Base-by-base conservation (phyloP, 106 monocot species). In the Vanilla planifolia region DNA sequence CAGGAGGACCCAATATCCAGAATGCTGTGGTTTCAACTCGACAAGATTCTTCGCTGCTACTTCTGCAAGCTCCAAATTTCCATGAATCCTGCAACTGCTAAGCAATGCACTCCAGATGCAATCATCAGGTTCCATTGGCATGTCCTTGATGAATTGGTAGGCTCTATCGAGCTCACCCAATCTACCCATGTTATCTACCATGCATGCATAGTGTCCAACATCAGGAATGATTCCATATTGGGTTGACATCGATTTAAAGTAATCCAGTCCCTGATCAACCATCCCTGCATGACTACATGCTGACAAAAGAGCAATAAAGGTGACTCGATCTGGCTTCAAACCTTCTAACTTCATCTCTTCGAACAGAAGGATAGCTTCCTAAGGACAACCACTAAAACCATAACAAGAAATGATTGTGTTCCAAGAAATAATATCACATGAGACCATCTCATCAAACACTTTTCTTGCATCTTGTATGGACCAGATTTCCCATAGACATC, bases 401-500 rank as follows among this genome's bases (percentile, higher is more conserved):
- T 73, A 83, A 32, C 69, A 83, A 8, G 92, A 86, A 55, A 83
- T 86, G 3, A 92, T 72, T 43, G 86, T 83, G 55, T 92, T 92
- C 92, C 92, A 86, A 2, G 86, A 82, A 23, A 92, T 70, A 23
- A 29, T 68, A 71, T 91, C 91, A 42, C 59, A 74, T 8, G 4
- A 55, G 17, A 60, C 66, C 39, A 80, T 85, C 27, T 80, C 83
- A 22, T 86, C 80, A 32, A 92, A 92, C 1, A 80, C 63, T 70
- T 62, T 75, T 35, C 69, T 69, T 26, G 86, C 82, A 45, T 83
- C 83, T 3, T 48, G 48, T 19, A 70, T 23, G 20, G 61, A 75
- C 37, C 86, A 65, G 80, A 86, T 51, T 92, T 92, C 14, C 92
- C 86, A 47, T 92, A 92, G 69, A 77, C 74, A 56, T 92, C 83